Conservation (phyloP, 306 rosid species). For the Ammopiptanthus mongolicus region DNA sequence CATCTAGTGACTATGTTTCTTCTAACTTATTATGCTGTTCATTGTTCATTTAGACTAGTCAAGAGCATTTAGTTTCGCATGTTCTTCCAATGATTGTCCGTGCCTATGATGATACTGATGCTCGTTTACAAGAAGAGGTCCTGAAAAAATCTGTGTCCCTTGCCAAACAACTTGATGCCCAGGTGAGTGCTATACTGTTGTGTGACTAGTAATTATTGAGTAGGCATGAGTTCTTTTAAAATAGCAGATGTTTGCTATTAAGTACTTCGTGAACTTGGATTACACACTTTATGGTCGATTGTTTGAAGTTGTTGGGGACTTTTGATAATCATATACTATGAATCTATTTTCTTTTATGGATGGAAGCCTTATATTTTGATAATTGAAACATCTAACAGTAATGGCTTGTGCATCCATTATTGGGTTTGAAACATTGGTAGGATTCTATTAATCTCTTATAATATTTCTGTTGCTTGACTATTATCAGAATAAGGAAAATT, state of each 20-base stretch:
- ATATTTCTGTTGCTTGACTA: background rate
- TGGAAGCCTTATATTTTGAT: background rate
- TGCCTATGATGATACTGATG: conserved; percentile 89
- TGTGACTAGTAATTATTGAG: background rate
- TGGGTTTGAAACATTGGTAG: background rate
- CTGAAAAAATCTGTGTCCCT: conserved; percentile 73
- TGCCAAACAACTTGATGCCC: conserved; percentile 72
- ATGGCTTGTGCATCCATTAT: background rate
- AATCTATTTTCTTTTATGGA: background rate
- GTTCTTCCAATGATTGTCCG: conserved; percentile 95
- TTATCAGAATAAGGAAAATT: background rate
- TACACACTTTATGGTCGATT: background rate
- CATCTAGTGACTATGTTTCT: background rate
- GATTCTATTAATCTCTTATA: background rate
- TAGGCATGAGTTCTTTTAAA: background rate
- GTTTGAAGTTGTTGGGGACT: background rate
- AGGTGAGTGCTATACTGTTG: conserved; percentile 50
- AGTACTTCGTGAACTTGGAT: background rate
- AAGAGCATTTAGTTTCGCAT: conserved; percentile 69
- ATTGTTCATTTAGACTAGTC: conserved; percentile 62
- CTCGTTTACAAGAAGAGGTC: conserved; percentile 96
- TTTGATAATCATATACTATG: background rate
- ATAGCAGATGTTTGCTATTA: background rate
- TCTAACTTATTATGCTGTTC: conserved; percentile 11
- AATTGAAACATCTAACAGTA: background rate